Evolutionary conservation across 345 rosid species (phyloP).

Genomic region (Erucastrum elatum): DNA sequence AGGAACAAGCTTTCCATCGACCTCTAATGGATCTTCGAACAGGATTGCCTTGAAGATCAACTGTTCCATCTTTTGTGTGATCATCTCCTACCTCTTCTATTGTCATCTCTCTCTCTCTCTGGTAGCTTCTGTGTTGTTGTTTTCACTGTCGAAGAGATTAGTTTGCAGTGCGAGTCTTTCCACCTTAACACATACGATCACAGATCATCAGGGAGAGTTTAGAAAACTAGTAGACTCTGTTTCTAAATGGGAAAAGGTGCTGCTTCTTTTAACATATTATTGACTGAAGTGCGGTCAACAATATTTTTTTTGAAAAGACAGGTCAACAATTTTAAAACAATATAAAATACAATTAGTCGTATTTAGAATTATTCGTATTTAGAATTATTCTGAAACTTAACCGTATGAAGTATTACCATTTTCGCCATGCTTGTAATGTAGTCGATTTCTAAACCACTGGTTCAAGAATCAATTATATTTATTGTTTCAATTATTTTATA

Average conservation of each 20-base stretch:
- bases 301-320: background rate
- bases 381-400: background rate
- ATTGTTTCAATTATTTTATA: background rate
- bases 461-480: background rate
- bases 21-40: conserved; percentile 66
- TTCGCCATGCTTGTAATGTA: background rate
- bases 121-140: background rate
- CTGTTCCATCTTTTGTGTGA: conserved; percentile 89
- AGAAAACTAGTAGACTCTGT: background rate
- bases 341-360: background rate
- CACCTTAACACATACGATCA: background rate
- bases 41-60: conserved; percentile 57
- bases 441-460: background rate
- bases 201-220: background rate
- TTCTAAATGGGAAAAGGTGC: background rate
- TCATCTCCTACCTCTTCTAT: conserved; percentile 57
- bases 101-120: conserved; percentile 19
- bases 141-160: conserved; percentile 18
- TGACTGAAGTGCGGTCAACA: background rate
- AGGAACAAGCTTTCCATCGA: conserved; percentile 88
- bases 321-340: background rate
- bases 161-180: conserved; percentile 10
- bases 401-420: background rate
- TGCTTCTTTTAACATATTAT: background rate
- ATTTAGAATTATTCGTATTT: background rate